Base-by-base conservation (phyloP, 1,284 basidiomycete genomes). In the Thelephora terrestris region DNA sequence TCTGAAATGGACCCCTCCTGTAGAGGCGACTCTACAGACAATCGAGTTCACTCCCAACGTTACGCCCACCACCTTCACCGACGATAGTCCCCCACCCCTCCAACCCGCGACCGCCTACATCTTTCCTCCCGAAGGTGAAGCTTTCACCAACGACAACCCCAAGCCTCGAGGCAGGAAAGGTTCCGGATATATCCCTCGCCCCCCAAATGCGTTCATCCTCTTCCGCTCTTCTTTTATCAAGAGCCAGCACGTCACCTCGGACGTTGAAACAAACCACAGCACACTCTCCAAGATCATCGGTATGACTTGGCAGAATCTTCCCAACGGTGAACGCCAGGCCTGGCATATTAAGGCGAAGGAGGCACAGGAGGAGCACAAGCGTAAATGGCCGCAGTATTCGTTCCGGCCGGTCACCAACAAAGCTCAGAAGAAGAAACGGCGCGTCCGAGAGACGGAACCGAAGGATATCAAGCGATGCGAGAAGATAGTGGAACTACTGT, bases 121-220 rank as follows among this genome's bases (percentile, higher is more conserved):
- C 64, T 76, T 67, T 71, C 71, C 64, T 58, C 74, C 67, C 43
- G 39, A 42, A 42, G 29, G 14, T 32, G 39, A 42, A 18, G 5
- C n/a, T 2, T 25, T 25, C n/a, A n/a, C 25, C 12, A 23, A 21
- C 21, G 39, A 42, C 14, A 42, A 21, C 39, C 39, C 39, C 39
- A 42, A 42, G 17, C 39, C 39, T 16, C 20, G 39, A 5, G 39
- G 39, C 39, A 20, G 39, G 18, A 42, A 42, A 42, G 39, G 39
- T n/a, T 42, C 39, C 2, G 39, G 39, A 10, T 83, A 94, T 65
- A 90, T 94, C 62, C 91, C 92, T 43, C 81, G 92, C 29, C 92
- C 92, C 0, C 85, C 91, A 27, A 96, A 96, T 66, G 91, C 93
- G 43, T 96, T 95, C 69, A 95, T 96, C 58, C 80, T 96, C 63